Base-by-base conservation (phyloP, 176 grass and related monocot species). In the Secale cereale region DNA sequence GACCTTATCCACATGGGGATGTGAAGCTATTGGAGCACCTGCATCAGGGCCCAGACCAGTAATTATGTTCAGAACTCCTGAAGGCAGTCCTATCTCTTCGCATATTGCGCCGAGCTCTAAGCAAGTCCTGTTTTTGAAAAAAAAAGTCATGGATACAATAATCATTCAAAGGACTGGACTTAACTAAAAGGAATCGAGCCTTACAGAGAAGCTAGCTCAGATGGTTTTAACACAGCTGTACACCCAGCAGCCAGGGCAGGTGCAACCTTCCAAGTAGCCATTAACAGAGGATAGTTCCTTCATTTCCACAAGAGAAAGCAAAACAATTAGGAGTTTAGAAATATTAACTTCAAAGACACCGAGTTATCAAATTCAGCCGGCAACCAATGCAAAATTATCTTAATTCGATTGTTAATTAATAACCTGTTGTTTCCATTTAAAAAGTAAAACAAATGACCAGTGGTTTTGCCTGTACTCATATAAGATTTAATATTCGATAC, bases 211-310 rank as follows among this genome's bases (percentile, higher is more conserved):
- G 85, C 85, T 83, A 98, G 68, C 57, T 98, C 96, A 2, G 96
- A 98, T 19, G 96, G 96, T 28, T 98, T 98, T 68, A 98, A 59
- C 33, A 98, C 74, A 90, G 96, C 89, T 82, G 96, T 95, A 79
- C 96, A 98, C 22, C 93, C 96, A 80, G 96, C 93, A 90, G 96
- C 96, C 82, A 95, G 88, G 43, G 93, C 89, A 90, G 96, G 96
- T 82, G 96, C 96, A 54, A 98, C 96, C 85, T 98, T 98, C 96
- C 96, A 98, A 76, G 91, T 80, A 87, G 91, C 93, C 96, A 98
- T 98, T 79, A 98, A 77, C 63, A 98, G 85, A 85, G 96, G 96
- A 92, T 98, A 98, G 59, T 98, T 98, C 96, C 96, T 98, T 82
- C 45, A 82, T 79, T 59, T 33, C 16, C 64, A 56, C 40, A 72